phyloP scores from a whole-genome alignment of 2,329 filamentous ascomycete species.

The Mycocentrospora acerina region DNA sequence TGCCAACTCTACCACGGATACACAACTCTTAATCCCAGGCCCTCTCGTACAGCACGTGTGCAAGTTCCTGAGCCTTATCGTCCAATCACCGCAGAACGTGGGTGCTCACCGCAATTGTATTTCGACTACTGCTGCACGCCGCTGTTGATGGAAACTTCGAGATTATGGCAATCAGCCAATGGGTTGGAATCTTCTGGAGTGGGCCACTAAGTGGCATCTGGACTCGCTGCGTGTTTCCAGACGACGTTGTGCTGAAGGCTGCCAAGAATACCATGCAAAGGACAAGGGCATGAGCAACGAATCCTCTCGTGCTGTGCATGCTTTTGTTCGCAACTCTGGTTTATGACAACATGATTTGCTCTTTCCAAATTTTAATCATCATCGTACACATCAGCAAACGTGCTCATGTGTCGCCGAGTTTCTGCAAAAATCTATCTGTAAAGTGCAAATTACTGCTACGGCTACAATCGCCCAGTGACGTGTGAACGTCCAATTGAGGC shows the following conservation, averaged over 20 bases:
- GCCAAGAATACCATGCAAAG: constrained; percentile 3
- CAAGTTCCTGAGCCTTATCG: constrained; percentile 17
- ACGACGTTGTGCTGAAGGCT: neutral
- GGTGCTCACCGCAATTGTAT: constrained; percentile 30
- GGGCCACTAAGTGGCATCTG: no score
- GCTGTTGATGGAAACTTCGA: constrained; percentile 5
- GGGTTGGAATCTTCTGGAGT: neutral
- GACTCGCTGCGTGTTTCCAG: no score
- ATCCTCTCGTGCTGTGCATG: constrained; percentile 3
- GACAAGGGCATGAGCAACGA: neutral
- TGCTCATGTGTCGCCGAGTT: constrained; percentile 19
- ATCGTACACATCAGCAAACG: neutral
- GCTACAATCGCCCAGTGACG: constrained; percentile 24
- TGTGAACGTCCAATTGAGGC: constrained; percentile 23
- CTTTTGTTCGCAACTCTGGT: neutral
- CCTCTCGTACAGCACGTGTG: constrained; percentile 13
- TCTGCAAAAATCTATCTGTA: constrained; percentile 29
- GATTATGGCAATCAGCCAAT: no score
- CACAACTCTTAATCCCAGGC: constrained; percentile 11
- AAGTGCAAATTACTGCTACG: constrained; percentile 25
- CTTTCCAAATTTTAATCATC: neutral
- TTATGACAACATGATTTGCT: no score
- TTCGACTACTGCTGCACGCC: constrained; percentile 14
- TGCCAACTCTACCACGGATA: constrained; percentile 10
- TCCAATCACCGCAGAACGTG: constrained; percentile 43